These are phyloP conservation scores for Sideroxylon spinosum DNA, from an alignment of 179 eudicot genomes.

Conservation along the genomic window DNA sequence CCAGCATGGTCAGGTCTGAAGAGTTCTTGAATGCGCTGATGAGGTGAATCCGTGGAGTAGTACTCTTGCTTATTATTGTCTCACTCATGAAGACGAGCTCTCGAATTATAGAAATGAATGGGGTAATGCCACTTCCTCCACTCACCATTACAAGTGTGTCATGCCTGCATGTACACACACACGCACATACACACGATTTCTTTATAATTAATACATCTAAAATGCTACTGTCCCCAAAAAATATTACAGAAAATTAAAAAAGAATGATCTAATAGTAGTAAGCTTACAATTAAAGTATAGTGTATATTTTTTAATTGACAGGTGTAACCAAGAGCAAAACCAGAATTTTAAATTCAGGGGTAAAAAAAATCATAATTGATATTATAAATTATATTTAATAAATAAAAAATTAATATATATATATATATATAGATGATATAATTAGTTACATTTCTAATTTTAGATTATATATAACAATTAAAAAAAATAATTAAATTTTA, in stretches of 20 bases:
- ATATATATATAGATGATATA: too few relatives aligned
- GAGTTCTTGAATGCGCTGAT: conserved; percentile 58
- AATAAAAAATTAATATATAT: too few relatives aligned
- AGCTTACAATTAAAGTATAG: too few relatives aligned
- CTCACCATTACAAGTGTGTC: conserved; percentile 76
- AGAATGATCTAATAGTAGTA: too few relatives aligned
- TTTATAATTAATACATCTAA: background rate
- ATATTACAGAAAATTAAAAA: background rate
- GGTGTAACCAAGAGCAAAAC: too few relatives aligned
- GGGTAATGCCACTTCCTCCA: conserved; percentile 95
- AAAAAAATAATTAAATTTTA: too few relatives aligned
- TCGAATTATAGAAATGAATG: conserved; percentile 71
- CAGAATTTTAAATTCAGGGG: too few relatives aligned
- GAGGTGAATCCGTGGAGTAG: conserved; percentile 49
- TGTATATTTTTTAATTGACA: too few relatives aligned
- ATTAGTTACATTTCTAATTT: too few relatives aligned
- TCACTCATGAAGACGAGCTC: conserved; percentile 45
- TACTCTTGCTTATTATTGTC: conserved; percentile 27
- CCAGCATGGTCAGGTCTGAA: conserved; percentile 53
- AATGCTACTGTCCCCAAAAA: background rate
- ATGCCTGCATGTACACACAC: conserved; percentile 39
- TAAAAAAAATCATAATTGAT: too few relatives aligned
- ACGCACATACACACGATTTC: background rate
- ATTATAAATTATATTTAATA: too few relatives aligned
- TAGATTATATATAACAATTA: too few relatives aligned